phyloP scores from a whole-genome alignment of 192 early-diverging fungal species.

The Pilobolus umbonatus region DNA sequence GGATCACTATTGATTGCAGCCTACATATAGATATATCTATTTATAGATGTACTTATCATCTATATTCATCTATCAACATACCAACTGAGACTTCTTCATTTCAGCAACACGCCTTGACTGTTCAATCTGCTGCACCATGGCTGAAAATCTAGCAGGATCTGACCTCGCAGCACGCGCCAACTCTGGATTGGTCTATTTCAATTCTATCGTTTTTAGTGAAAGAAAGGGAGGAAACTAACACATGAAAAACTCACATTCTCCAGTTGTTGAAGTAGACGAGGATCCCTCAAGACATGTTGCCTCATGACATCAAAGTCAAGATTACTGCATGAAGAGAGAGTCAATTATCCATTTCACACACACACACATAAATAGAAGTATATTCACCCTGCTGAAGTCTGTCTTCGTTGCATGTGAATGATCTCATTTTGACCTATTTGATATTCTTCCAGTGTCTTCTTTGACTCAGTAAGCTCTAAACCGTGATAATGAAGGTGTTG shows the following conservation, averaged over 20 bases:
- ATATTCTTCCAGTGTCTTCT: slow-evolving; percentile 60
- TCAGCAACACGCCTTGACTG: slow-evolving; percentile 52
- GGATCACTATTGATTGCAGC: slow-evolving; percentile 74
- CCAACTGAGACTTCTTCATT: slow-evolving; percentile 35
- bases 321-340: neutral
- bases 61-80: neutral
- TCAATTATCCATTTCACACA: neutral
- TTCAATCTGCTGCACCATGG: slow-evolving; percentile 57
- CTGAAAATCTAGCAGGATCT: slow-evolving; percentile 60
- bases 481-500: slow-evolving; percentile 71
- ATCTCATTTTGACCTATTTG: slow-evolving; percentile 72
- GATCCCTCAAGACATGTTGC: slow-evolving; percentile 58
- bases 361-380: neutral
- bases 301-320: slow-evolving; percentile 44
- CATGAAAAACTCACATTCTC: slow-evolving; percentile 37
- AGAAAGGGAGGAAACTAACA: neutral
- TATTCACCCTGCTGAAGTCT: neutral
- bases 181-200: slow-evolving; percentile 52
- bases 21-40: slow-evolving; percentile 42
- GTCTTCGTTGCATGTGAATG: slow-evolving; percentile 51
- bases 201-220: neutral
- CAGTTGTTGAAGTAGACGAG: slow-evolving; percentile 53
- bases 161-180: slow-evolving; percentile 59
- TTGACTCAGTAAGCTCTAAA: slow-evolving; percentile 48
- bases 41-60: neutral